These are phyloP conservation scores for Ascocoryne sarcoides DNA, from an alignment of 2,329 filamentous ascomycete species.

Conservation along the genomic window DNA sequence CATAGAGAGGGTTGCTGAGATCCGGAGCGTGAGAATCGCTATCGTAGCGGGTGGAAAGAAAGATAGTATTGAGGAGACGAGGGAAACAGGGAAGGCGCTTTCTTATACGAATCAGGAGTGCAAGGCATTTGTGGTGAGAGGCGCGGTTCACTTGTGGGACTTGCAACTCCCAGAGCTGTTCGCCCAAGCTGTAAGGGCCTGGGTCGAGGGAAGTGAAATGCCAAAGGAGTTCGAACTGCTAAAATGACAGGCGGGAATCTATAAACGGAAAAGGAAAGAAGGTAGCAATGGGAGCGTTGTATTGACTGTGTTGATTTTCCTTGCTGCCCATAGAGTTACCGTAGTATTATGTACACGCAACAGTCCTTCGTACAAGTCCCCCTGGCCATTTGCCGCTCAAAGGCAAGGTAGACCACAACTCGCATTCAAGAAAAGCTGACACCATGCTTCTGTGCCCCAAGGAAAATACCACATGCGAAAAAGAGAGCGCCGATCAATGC, in stretches of 20 bases:
- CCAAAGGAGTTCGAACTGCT: not conserved
- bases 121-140: constrained; percentile 7
- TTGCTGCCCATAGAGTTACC: not conserved
- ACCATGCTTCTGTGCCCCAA: not conserved
- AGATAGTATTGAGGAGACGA: constrained; percentile 3
- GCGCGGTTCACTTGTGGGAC: constrained; percentile 5
- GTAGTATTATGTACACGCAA: not conserved
- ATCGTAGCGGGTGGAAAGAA: constrained; percentile 6
- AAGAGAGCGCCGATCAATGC: not conserved
- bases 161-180: constrained; percentile 7
- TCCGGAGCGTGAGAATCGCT: constrained; percentile 5
- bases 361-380: not conserved
- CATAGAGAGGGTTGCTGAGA: constrained; percentile 4
- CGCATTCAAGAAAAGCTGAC: not conserved
- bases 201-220: not conserved
- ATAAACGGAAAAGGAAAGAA: not conserved
- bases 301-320: not conserved
- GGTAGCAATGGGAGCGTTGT: not conserved
- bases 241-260: not conserved
- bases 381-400: not conserved
- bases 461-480: not conserved
- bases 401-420: not conserved
- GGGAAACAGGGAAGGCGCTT: constrained; percentile 4
- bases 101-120: constrained; percentile 4
- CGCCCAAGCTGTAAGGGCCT: not conserved